Percentiles rank a stretch among this genome's conserved stretches.
Conservation (phyloP, 2,329 filamentous ascomycete species). For the Ceratocystis papillata region DNA sequence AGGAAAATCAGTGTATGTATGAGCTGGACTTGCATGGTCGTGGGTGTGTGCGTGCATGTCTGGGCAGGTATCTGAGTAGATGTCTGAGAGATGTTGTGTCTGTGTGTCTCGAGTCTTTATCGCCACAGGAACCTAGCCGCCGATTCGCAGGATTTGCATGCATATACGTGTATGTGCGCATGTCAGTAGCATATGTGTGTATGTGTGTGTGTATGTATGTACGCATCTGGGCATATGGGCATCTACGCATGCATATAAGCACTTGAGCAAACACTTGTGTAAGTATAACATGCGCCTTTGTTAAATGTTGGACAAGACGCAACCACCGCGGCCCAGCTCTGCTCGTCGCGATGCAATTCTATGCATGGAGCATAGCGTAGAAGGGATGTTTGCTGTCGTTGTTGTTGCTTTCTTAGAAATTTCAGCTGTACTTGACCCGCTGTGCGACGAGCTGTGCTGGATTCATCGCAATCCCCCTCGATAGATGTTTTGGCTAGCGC, state of each 20-base stretch:
- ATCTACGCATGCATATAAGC: neutral
- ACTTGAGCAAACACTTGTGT: too few species aligned
- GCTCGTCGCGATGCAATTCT: neutral
- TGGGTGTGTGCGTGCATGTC: neutral
- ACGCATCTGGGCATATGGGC: neutral
- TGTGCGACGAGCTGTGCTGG: neutral
- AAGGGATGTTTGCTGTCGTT: neutral
- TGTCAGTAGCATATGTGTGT: neutral
- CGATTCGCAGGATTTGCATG: neutral
- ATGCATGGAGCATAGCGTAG: neutral
- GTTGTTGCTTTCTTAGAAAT: neutral
- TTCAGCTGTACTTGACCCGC: neutral
- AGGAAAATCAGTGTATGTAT: neutral
- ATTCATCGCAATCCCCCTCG: neutral
- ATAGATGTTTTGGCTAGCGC: neutral
- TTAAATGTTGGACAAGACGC: neutral
- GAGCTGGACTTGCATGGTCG: constrained; percentile 4
- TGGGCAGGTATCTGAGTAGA: too few species aligned
- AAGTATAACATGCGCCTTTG: neutral
- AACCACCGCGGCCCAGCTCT: neutral
- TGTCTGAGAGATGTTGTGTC: too few species aligned
- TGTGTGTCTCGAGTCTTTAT: neutral
- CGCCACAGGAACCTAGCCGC: neutral
- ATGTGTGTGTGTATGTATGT: neutral
- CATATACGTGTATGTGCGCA: neutral